Evolutionary conservation across 164 flowering plant species (phyloP).

Genomic region (Houttuynia cordata): DNA sequence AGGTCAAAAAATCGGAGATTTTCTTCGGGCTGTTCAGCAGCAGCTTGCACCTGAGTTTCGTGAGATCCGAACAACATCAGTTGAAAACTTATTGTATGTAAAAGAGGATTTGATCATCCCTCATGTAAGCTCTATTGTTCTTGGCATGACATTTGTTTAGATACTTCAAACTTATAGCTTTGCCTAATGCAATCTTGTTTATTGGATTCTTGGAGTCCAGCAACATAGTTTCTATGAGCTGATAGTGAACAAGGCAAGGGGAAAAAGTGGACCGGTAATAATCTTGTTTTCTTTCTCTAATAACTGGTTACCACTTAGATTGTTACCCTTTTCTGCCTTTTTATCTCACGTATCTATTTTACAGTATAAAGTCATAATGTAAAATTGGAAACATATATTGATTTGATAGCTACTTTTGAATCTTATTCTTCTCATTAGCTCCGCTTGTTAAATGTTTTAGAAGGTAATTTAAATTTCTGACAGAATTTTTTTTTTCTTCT

Average conservation of each 20-base stretch:
- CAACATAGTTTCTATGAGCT: slow-evolving; percentile 98
- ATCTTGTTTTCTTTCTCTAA: too few species aligned
- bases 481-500: not conserved
- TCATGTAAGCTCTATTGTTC: slow-evolving; percentile 38
- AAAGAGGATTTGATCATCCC: slow-evolving; percentile 98
- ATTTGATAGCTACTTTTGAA: not conserved
- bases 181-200: too few species aligned
- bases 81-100: slow-evolving; percentile 92
- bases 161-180: not conserved
- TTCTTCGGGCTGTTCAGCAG: slow-evolving; percentile 93
- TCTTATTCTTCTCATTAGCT: not conserved
- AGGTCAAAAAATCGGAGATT: slow-evolving; percentile 86
- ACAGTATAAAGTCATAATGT: too few species aligned
- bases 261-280: slow-evolving; percentile 99
- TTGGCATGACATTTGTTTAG: not conserved
- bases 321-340: not conserved
- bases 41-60: slow-evolving; percentile 98
- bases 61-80: slow-evolving; percentile 91
- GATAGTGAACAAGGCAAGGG: slow-evolving; percentile 90
- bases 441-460: too few species aligned
- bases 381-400: not conserved
- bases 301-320: too few species aligned
- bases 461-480: not conserved
- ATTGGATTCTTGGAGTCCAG: slow-evolving; percentile 27
- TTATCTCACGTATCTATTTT: too few species aligned